These are phyloP conservation scores for Tremella mesenterica DNA, from an alignment of 768 basidiomycete genomes.

Conservation along the genomic window DNA sequence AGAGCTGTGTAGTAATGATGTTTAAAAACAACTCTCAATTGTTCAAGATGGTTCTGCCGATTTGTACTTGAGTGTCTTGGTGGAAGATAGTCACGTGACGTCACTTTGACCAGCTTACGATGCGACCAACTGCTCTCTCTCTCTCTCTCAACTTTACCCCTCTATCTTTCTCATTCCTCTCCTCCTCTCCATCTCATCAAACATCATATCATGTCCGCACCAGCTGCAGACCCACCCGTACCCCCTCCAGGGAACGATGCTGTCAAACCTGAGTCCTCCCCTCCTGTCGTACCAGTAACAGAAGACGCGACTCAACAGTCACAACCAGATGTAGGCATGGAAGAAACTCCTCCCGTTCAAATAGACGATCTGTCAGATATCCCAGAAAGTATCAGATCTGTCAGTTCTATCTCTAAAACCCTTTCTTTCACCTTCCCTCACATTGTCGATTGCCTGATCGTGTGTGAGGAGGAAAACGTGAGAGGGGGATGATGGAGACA, in stretches of 20 bases:
- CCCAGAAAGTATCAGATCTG: slow-evolving; percentile 70
- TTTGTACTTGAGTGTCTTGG: too few species aligned
- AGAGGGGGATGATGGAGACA: slow-evolving; percentile 1
- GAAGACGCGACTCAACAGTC: neutral
- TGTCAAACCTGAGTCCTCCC: slow-evolving; percentile 2
- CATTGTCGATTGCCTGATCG: neutral
- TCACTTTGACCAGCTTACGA: neutral
- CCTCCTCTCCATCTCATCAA: neutral
- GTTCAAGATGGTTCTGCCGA: too few species aligned
- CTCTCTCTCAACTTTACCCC: neutral
- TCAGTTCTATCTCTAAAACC: slow-evolving; percentile 43
- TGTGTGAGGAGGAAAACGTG: neutral
- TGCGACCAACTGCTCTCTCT: neutral
- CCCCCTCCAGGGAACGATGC: slow-evolving; percentile 6
- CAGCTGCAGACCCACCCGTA: slow-evolving; percentile 25
- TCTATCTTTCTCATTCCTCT: neutral
- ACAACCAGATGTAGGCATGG: slow-evolving; percentile 36
- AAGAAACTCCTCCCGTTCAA: slow-evolving; percentile 31
- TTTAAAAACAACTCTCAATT: too few species aligned
- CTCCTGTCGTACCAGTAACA: neutral
- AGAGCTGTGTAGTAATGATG: too few species aligned
- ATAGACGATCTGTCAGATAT: slow-evolving; percentile 90
- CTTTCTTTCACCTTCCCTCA: neutral
- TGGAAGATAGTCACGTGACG: too few species aligned
- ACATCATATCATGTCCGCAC: slow-evolving; percentile 24